Conservation (phyloP, 1,284 basidiomycete species). For the Trametes versicolor region DNA sequence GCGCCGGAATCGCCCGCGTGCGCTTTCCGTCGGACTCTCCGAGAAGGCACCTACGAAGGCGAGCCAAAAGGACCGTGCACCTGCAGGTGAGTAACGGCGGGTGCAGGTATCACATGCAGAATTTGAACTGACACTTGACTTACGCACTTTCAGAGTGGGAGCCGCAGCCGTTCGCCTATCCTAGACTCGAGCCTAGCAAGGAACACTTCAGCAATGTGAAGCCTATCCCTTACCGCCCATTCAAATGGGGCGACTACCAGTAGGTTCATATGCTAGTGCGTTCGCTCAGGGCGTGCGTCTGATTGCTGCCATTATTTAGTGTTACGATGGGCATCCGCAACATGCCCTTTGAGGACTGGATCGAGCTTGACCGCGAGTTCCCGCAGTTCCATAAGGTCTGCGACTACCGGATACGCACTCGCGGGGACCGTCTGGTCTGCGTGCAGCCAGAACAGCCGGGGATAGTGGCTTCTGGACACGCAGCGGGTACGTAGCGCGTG, state of each 20-base stretch:
- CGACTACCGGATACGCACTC: slow-evolving; percentile 59
- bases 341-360: slow-evolving; percentile 77
- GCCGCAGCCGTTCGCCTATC: slow-evolving; percentile 57
- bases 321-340: slow-evolving; percentile 77
- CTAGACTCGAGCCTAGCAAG: slow-evolving; percentile 53
- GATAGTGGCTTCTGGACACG: slow-evolving; percentile 58
- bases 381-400: slow-evolving; percentile 62
- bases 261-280: slow-evolving; percentile 47
- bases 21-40: neutral
- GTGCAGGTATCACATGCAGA: neutral
- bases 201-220: slow-evolving; percentile 53
- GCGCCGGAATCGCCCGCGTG: neutral
- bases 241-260: slow-evolving; percentile 71
- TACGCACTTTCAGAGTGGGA: slow-evolving; percentile 36
- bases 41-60: slow-evolving; percentile 11
- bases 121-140: neutral
- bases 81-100: slow-evolving; percentile 23
- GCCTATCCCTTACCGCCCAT: slow-evolving; percentile 71
- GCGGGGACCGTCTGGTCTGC: slow-evolving; percentile 57
- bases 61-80: slow-evolving; percentile 21
- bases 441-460: slow-evolving; percentile 51
- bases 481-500: slow-evolving; percentile 55
- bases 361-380: slow-evolving; percentile 72
- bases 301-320: slow-evolving; percentile 44
- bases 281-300: too few species aligned